Percentiles rank a stretch among this genome's conserved stretches.
Evolutionary conservation across 352 stramenopile genomes (phyloP).

Genomic region (Blastocystis sp.): DNA sequence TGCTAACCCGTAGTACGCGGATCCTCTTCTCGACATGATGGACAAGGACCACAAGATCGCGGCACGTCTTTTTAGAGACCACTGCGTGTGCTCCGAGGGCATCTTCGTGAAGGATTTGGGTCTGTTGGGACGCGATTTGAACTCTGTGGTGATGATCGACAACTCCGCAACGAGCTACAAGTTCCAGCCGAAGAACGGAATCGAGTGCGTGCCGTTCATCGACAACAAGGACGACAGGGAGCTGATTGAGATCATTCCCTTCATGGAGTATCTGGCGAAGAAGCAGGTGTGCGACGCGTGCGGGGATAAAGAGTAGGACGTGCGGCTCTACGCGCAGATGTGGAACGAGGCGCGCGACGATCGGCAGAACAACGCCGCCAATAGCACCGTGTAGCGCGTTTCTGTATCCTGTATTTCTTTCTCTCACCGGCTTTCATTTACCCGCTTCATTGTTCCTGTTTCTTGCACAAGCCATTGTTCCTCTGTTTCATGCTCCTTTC

Average conservation of each 20-base stretch:
- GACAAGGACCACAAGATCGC: constrained; percentile 84
- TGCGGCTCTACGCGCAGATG: constrained; percentile 41
- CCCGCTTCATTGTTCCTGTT: not conserved
- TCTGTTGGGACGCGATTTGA: constrained; percentile 86
- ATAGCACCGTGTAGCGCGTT: not conserved
- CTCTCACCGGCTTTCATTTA: not conserved
- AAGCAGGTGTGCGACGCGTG: not conserved
- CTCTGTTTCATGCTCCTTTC: constrained; percentile 26
- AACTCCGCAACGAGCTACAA: constrained; percentile 96
- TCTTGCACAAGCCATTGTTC: not conserved
- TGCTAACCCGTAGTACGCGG: constrained; percentile 81
- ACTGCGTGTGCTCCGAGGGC: constrained; percentile 89
- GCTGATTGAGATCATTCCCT: constrained; percentile 73
- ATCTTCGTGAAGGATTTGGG: constrained; percentile 95
- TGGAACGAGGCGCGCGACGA: constrained; percentile 24
- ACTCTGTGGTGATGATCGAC: constrained; percentile 94
- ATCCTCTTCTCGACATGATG: constrained; percentile 90
- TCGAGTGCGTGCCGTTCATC: constrained; percentile 82
- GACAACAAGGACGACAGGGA: constrained; percentile 83
- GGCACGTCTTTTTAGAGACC: constrained; percentile 85
- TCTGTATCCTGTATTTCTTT: constrained; percentile 27
- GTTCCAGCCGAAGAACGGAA: constrained; percentile 91
- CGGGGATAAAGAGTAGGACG: constrained; percentile 24
- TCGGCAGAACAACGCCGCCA: not conserved
- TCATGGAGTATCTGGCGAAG: constrained; percentile 70